Evolutionary conservation across 345 rosid species (phyloP).

Genomic region (Hypericum androsaemum): DNA sequence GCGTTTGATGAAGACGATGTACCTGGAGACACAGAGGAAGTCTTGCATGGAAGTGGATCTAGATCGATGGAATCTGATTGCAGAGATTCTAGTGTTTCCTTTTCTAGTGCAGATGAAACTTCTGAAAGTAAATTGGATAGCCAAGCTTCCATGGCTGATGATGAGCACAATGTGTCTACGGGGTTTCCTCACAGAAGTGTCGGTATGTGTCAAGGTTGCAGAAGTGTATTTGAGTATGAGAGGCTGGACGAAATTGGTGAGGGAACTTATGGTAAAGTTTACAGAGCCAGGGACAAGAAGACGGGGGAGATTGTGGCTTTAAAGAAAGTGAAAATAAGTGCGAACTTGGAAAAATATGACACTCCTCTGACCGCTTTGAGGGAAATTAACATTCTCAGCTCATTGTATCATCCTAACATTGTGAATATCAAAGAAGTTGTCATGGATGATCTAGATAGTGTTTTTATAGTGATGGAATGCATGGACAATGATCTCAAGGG

Average conservation of each 20-base stretch:
- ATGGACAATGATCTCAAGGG: constrained; percentile 78
- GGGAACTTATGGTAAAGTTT: constrained; percentile 85
- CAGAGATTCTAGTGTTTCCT: constrained; percentile 12
- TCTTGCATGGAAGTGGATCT: constrained; percentile 18
- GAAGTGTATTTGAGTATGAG: constrained; percentile 58
- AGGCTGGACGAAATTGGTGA: constrained; percentile 67
- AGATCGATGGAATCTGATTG: constrained; percentile 26
- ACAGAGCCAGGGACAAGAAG: constrained; percentile 61
- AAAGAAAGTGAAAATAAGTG: constrained; percentile 53
- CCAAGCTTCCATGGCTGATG: constrained; percentile 20
- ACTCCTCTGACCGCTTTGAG: constrained; percentile 75
- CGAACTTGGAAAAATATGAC: constrained; percentile 35
- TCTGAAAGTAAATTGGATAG: constrained; percentile 22
- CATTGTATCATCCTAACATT: constrained; percentile 61
- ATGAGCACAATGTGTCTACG: constrained; percentile 20
- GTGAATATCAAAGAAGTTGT: constrained; percentile 80
- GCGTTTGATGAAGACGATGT: constrained; percentile 32
- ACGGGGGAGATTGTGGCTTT: constrained; percentile 67
- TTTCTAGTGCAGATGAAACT: constrained; percentile 18
- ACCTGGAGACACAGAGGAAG: constrained; percentile 26
- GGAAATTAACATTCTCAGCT: constrained; percentile 75
- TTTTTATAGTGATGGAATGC: constrained; percentile 91
- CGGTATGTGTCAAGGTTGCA: constrained; percentile 56
- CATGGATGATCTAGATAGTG: constrained; percentile 47
- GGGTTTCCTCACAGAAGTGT: constrained; percentile 21